Evolutionary conservation across 1,139 yeast species (phyloP), one percentile per base, ranked within the genome.

Genomic region (Suhomyces bokatorum): DNA sequence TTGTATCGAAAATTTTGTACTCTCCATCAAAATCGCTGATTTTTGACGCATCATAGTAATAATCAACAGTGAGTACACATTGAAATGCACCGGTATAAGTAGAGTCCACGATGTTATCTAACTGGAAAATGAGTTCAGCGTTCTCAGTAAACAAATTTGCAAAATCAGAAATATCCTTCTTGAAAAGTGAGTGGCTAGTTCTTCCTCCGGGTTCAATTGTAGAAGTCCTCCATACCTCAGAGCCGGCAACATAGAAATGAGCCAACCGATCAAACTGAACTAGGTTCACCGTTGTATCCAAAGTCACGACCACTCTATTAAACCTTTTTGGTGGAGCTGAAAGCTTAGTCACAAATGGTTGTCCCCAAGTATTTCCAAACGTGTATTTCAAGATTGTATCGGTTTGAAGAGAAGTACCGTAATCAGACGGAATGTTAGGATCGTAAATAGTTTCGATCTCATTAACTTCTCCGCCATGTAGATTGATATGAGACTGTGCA

Each of bases 221-320:
- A 3, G 93, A 83, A 0, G 95, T 83, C 62, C 96, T 75, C 96
- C 96, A 88, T 30, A 88, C 64, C 53, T 87, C 87, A 13, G 77
- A 73, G 20, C 83, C 87, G 43, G 78, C 78, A 24, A 88, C 62
- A 56, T 77, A 85, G 24, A 88, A 63, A 57, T 87, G 88, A 12
- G 85, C 87, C 55, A 88, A 69, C 46, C 96, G 72, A 60, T 88
- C 96, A 56, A 79, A 87, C 61, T 88, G 96, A 12, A 80, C 76
- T 10, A 95, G 93, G 37, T 66, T 70, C 5, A 81, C 81, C 6
- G 78, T 64, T 3, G 86, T 82, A 40, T 79, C 73, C 40, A 88
- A 66, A 5, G 80, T 74, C 39, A 87, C 64, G 0, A 80, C 76
- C 13, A 87, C 88, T 51, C 78, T 78, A 53, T 83, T 80, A 63